Conservation (phyloP, 192 early-diverging fungal genomes). For the Phycomyces nitens region DNA sequence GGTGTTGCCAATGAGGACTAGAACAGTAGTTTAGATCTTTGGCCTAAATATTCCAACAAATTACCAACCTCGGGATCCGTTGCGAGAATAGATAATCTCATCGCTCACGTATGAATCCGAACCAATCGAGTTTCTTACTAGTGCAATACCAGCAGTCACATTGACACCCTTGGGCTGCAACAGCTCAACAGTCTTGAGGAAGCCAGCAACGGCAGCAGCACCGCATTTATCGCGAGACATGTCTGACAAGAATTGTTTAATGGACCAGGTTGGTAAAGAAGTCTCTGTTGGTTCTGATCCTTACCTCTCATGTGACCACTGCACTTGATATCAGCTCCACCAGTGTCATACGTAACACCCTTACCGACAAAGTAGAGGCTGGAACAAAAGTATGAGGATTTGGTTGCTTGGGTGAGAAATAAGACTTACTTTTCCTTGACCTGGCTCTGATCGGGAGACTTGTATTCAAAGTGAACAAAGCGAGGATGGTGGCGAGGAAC, state of each 20-base stretch:
- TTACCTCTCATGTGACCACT: constrained; percentile 74
- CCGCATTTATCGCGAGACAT: constrained; percentile 93
- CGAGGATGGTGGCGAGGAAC: constrained; percentile 63
- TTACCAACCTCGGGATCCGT: constrained; percentile 59
- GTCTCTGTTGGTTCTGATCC: neutral
- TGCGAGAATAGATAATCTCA: constrained; percentile 74
- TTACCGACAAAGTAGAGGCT: constrained; percentile 84
- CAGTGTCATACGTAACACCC: constrained; percentile 90
- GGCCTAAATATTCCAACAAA: too few relatives aligned
- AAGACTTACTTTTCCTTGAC: constrained; percentile 70
- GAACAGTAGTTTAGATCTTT: too few relatives aligned
- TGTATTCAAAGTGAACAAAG: constrained; percentile 66
- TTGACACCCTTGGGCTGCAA: constrained; percentile 64
- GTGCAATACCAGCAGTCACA: constrained; percentile 66
- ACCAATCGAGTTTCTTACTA: constrained; percentile 83
- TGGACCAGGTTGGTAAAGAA: too few relatives aligned
- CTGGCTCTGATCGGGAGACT: constrained; percentile 59
- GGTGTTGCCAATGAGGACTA: constrained; percentile 78
- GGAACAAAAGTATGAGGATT: constrained; percentile 7
- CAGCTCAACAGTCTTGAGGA: constrained; percentile 67
- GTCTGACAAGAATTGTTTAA: too few relatives aligned
- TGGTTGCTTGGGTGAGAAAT: neutral
- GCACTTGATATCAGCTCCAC: constrained; percentile 83
- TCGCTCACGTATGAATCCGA: constrained; percentile 79
- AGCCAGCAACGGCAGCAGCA: constrained; percentile 78